Base-by-base conservation (phyloP, 352 stramenopile species). In the Phytophthora litchii region DNA sequence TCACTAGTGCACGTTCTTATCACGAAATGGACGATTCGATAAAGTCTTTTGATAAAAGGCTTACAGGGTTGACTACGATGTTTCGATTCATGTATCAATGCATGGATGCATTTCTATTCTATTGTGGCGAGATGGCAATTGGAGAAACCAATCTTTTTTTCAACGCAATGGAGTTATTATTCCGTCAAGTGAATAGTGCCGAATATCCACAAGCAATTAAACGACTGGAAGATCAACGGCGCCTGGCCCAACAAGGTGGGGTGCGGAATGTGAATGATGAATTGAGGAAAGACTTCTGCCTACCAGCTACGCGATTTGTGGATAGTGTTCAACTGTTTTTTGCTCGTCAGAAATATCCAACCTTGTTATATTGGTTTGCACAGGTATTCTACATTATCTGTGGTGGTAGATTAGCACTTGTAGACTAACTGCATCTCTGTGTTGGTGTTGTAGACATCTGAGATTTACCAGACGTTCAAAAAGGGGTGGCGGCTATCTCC, bases 51-150 rank as follows among this genome's bases (percentile, higher is more conserved):
- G 64, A 64, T 7, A 45, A 68, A 13, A 60, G 60, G 32, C 50
- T 76, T 16, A 61, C 62, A 17, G 61, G 71, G 20, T 27, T 74
- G 20, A 75, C 59, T 8, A 74, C 85, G 16, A 80, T 91, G 49
- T 89, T 91, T 52, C 79, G 74, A 64, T 91, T 94, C 42, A 91
- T 88, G 83, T 94, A 94, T 47, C 79, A 86, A 52, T 91, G 83
- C 54, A 76, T 91, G 31, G 83, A 94, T 43, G 54, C 70, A 19
- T 88, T 94, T 44, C 60, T 94, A 6, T 91, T 83, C 46, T 57
- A 92, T 42, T 94, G 83, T 46, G 78, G 85, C 12, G 70, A 76
- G 14, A 89, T 94, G 82, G 83, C 85, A 11, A 92, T 90, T 37
- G 85, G 85, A 9, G 70, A 86, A 12, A 72, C 78, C 5, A 94